Percentiles rank a stretch among this genome's conserved stretches.
These are phyloP conservation scores for Brasilioporus rufonigricans DNA, from an alignment of 768 basidiomycete species.

Conservation along the genomic window DNA sequence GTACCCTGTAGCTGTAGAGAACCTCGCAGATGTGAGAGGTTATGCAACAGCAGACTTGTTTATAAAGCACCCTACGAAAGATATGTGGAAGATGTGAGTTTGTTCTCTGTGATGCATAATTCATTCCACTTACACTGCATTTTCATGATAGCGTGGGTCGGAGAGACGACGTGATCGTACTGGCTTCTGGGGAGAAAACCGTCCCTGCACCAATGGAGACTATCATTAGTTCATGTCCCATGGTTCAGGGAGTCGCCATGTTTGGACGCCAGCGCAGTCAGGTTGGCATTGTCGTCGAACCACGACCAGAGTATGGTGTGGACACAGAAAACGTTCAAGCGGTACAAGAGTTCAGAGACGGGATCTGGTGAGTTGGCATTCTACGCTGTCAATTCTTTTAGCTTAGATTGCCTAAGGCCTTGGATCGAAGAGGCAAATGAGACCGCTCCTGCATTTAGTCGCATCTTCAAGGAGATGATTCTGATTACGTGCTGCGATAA, in stretches of 20 bases:
- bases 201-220: too few relatives aligned
- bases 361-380: neutral
- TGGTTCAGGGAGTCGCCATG: neutral
- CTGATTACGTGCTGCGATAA: neutral
- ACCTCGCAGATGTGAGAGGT: neutral
- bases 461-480: too few relatives aligned
- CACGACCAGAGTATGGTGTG: neutral
- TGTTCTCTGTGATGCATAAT: neutral
- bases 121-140: too few relatives aligned
- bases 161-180: neutral
- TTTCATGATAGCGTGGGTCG: too few relatives aligned
- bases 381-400: too few relatives aligned
- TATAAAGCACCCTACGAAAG: neutral
- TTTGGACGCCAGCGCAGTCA: neutral
- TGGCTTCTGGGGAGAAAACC: too few relatives aligned
- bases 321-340: neutral
- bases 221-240: neutral
- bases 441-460: neutral
- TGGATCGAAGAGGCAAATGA: neutral
- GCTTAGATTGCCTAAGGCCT: too few relatives aligned
- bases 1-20: too few relatives aligned
- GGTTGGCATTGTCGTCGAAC: neutral
- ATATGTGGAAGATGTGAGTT: neutral
- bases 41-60: neutral
- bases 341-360: neutral